Evolutionary conservation across 371 early-diverging fungal species (phyloP), one percentile per base, ranked within the genome.

Genomic region (Circinella umbellata): DNA sequence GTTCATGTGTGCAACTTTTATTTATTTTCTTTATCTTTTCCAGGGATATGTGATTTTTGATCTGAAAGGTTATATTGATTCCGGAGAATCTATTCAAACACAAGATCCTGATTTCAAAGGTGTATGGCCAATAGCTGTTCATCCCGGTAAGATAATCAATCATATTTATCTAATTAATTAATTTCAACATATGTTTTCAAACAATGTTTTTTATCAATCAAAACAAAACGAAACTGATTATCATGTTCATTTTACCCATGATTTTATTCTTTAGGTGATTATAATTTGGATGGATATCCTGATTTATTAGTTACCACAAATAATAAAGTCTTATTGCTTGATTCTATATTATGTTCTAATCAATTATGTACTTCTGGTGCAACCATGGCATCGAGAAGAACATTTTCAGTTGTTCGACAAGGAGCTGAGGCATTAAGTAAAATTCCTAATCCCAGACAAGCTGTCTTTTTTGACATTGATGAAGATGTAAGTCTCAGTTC

Each of bases 241-340:
- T 47, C 15, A 57, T 15, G 34, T n/a, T 51, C 17, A 46, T 64
- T 47, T 46, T 42, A 27, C 27, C 18, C 14, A 35, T 27, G 27
- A 42, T 42, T 4, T 51, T 5, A 51, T n/a, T 51, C 15, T 5
- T 27, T 57, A 34, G 57, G 57, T 57, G 98, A 98, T 69, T 91
- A 90, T 64, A 93, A 96, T 69, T 78, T 93, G 69, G 98, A 98
- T 78, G 96, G 97, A 10, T 96, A 93, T 75, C 96, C 97, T 0
- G 98, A 98, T 79, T 63, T 89, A 7, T 69, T 97, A 34, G 83
- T 96, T 1, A 87, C 90, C 4, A 81, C 81, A 8, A 77, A 55
- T 38, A 72, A 81, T 15, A 70, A 80, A 18, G 86, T 88, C 0
- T 70, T 89, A 1, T 70, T 95, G 1, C 70, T 92, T 10, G 80